Percentiles rank a stretch among this genome's conserved stretches.
Conservation (phyloP, 768 basidiomycete species). For the Suillus occidentalis region DNA sequence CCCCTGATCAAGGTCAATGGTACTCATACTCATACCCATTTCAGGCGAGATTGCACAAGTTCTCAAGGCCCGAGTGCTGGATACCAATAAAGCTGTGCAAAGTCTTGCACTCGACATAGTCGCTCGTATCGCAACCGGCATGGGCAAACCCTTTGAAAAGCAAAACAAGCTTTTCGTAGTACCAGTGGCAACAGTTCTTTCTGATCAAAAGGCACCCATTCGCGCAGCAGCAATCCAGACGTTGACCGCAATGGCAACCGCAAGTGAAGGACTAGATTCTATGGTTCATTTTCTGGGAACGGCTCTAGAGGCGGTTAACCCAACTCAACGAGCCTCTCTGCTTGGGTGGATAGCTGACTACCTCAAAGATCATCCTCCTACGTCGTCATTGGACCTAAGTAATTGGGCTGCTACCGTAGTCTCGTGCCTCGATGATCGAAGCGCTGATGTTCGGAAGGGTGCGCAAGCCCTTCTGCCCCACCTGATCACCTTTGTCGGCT, state of each 20-base stretch:
- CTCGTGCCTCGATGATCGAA: constrained; percentile 86
- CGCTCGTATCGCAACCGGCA: constrained; percentile 84
- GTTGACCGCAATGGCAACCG: constrained; percentile 78
- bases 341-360: constrained; percentile 80
- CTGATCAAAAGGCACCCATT: constrained; percentile 91
- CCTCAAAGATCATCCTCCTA: constrained; percentile 64
- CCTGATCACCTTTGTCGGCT: constrained; percentile 74
- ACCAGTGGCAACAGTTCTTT: constrained; percentile 79
- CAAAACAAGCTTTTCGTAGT: constrained; percentile 73
- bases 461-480: constrained; percentile 80
- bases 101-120: constrained; percentile 87
- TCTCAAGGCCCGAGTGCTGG: constrained; percentile 83
- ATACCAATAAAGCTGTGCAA: constrained; percentile 95
- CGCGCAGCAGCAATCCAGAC: constrained; percentile 77
- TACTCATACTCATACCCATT: constrained; percentile 1
- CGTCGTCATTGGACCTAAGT: constrained; percentile 63
- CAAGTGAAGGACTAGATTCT: constrained; percentile 81
- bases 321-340: constrained; percentile 78
- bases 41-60: constrained; percentile 88
- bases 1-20: not conserved
- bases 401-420: constrained; percentile 67
- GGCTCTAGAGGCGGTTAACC: constrained; percentile 84
- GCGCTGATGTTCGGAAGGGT: constrained; percentile 86
- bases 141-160: constrained; percentile 96
- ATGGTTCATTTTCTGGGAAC: constrained; percentile 78